Evolutionary conservation across 106 monocot genomes (phyloP).

Genomic region (Dendrobium huoshanense): DNA sequence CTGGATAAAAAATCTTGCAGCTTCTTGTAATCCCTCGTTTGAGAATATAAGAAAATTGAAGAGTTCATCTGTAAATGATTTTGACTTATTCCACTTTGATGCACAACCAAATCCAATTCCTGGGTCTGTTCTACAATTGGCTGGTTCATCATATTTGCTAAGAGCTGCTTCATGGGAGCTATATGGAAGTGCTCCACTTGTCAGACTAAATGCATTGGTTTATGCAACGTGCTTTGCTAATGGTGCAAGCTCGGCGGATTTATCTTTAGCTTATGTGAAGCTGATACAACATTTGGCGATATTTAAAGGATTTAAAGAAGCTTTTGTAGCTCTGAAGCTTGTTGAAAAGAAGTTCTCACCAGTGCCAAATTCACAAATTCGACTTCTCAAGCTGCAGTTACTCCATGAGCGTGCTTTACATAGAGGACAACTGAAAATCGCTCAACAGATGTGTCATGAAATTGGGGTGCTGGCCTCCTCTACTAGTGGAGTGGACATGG

Average conservation of each 20-base stretch:
- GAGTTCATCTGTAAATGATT: conserved; percentile 54
- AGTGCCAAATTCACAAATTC: conserved; percentile 60
- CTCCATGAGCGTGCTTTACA: conserved; percentile 88
- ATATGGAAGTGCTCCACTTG: conserved; percentile 91
- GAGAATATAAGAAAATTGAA: conserved; percentile 28
- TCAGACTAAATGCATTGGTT: conserved; percentile 72
- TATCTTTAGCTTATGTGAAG: conserved; percentile 80
- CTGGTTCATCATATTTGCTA: conserved; percentile 83
- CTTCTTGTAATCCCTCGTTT: conserved; percentile 14
- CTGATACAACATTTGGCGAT: conserved; percentile 84
- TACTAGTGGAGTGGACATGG: conserved; percentile 79
- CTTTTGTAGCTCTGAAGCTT: conserved; percentile 69
- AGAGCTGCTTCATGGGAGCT: conserved; percentile 95
- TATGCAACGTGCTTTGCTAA: conserved; percentile 81
- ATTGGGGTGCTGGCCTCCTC: conserved; percentile 69
- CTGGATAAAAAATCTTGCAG: conserved; percentile 71
- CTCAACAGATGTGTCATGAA: conserved; percentile 76
- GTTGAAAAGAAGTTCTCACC: conserved; percentile 70
- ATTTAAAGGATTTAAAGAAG: conserved; percentile 86
- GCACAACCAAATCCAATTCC: conserved; percentile 85
- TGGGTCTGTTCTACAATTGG: conserved; percentile 72
- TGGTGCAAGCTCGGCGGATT: conserved; percentile 79
- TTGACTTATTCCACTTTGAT: conserved; percentile 60
- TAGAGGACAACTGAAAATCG: conserved; percentile 78
- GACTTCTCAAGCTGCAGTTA: conserved; percentile 72